Base-by-base conservation (phyloP, 2,329 filamentous ascomycete species). In the Aureobasidium pullulans region DNA sequence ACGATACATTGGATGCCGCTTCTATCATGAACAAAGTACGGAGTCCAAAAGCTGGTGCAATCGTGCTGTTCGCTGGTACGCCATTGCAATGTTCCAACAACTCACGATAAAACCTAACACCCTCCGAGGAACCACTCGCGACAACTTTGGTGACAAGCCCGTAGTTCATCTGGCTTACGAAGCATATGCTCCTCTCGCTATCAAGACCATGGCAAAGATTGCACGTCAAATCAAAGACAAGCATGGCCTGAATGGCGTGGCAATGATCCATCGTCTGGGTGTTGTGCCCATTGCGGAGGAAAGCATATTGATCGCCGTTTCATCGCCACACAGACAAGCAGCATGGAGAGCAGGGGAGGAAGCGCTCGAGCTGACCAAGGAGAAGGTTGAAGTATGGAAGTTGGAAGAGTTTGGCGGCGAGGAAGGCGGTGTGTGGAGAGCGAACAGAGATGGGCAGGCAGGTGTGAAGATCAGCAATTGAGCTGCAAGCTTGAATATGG, bases 311-410 rank as follows among this genome's bases (percentile, higher is more conserved):
- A 91, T 97, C 66, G 89, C 90, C 1, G 88, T 96, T 4, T 91
- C 89, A 44, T 82, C 89, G 31, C 84, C 88, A 37, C 94, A 97
- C 75, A 80, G 94, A 7, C 83, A 88, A 66, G 89, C 88, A 13
- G 92, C 90, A 5, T 99, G 93, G 93, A 76, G 78, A 66, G 93
- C 88, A 0, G 93, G 89, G 0, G 93, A 97, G 76, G 90, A 95
- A 75, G 88, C 91, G 36, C 76, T 97, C 61, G 93, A 97, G 76
- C 77, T 84, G 70, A 90, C 89, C 69, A 99, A 97, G 77, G 83
- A 82, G 59, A 84, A 81, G 64, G 90, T 90, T n/a, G 94, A 99
- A 77, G 86, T 99, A 43, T 96, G 93, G 93, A 96, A 96, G 76
- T 79, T 85, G 64, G 93, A 97, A 76, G 88, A 90, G 71, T 96